phyloP scores from a whole-genome alignment of 208 protist species.

The Leishmania braziliensis region DNA sequence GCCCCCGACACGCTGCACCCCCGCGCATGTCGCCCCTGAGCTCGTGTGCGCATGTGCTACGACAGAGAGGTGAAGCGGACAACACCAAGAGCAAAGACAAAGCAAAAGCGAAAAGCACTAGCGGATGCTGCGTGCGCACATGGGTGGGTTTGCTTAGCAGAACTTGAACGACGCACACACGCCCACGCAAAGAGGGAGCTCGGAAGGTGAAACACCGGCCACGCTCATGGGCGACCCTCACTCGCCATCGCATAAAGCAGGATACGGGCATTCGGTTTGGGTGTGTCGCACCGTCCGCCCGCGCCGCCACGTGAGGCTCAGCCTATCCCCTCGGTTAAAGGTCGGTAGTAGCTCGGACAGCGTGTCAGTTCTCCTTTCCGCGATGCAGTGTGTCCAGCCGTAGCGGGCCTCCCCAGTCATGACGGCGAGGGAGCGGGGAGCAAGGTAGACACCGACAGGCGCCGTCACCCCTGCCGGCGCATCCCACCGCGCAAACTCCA shows the following conservation, averaged over 20 bases:
- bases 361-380: slow-evolving; percentile 68
- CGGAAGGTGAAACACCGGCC: not conserved
- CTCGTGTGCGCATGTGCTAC: not conserved
- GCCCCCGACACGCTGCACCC: not conserved
- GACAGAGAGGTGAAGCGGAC: not conserved
- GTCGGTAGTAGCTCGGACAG: slow-evolving; percentile 57
- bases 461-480: slow-evolving; percentile 25
- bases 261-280: slow-evolving; percentile 49
- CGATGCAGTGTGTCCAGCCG: slow-evolving; percentile 79
- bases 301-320: slow-evolving; percentile 81
- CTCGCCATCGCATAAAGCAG: slow-evolving; percentile 65
- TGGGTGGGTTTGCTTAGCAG: not conserved
- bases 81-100: not conserved
- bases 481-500: slow-evolving; percentile 71
- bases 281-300: slow-evolving; percentile 43
- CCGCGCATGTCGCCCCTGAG: not conserved
- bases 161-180: too few species aligned
- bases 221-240: not conserved
- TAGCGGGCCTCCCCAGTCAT: slow-evolving; percentile 73
- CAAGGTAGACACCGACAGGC: slow-evolving; percentile 48
- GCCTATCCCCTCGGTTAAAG: slow-evolving; percentile 41
- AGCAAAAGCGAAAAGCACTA: not conserved
- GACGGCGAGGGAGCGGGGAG: slow-evolving; percentile 61
- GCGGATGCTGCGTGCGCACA: not conserved
- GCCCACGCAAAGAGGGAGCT: too few species aligned